These are phyloP conservation scores for Aspergillus fumigatus DNA, from an alignment of 2,329 filamentous ascomycete genomes.

Conservation along the genomic window DNA sequence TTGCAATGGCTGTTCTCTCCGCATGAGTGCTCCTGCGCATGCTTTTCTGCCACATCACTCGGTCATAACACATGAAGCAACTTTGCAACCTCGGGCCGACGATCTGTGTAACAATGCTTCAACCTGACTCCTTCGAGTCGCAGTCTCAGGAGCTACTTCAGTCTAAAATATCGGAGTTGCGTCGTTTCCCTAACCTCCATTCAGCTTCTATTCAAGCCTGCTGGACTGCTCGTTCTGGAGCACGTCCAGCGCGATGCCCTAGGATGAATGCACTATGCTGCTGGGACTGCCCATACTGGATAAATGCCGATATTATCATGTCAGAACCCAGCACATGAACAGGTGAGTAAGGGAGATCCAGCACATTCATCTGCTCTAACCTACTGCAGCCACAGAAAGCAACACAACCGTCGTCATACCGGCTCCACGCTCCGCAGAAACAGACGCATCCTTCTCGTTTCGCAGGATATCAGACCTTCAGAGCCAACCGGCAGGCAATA, in stretches of 20 bases:
- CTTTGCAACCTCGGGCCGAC: neutral
- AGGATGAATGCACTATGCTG: too few relatives aligned
- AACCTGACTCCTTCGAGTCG: neutral
- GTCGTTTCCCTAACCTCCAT: too few relatives aligned
- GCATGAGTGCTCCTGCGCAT: neutral
- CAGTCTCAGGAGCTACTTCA: neutral
- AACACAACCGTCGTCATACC: conserved; percentile 1
- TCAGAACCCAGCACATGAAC: neutral
- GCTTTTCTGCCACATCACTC: neutral
- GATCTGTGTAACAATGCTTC: neutral
- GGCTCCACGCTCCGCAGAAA: neutral
- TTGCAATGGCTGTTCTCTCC: neutral
- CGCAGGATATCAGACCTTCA: neutral
- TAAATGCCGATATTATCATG: neutral
- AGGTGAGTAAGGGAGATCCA: neutral
- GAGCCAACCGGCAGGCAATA: neutral
- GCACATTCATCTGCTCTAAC: neutral
- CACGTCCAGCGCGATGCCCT: too few relatives aligned
- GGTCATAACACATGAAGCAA: neutral
- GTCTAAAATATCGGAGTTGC: too few relatives aligned
- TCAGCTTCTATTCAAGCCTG: too few relatives aligned
- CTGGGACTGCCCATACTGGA: too few relatives aligned
- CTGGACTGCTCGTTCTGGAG: too few relatives aligned
- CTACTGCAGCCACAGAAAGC: neutral
- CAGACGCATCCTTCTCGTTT: conserved; percentile 18